These are phyloP conservation scores for Ceratobasidium sp. DNA, from an alignment of 1,284 basidiomycete species.

Conservation along the genomic window DNA sequence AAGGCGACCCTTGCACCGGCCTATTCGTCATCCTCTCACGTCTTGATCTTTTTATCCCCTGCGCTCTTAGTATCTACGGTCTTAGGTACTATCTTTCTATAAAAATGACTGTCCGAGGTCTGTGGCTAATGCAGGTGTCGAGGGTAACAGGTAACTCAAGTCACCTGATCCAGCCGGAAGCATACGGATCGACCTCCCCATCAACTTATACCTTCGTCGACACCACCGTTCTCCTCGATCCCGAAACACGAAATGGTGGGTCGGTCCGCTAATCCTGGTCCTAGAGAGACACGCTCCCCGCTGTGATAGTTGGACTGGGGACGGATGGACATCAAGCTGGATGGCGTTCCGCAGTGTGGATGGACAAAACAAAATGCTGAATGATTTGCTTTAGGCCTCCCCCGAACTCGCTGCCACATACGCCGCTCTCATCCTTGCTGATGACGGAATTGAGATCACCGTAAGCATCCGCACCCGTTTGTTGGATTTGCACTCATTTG, in stretches of 20 bases:
- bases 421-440: slow-evolving; percentile 94
- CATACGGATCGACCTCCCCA: slow-evolving; percentile 2
- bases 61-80: too few relatives aligned
- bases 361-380: slow-evolving; percentile 16
- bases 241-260: slow-evolving; percentile 33
- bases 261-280: too few relatives aligned
- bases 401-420: slow-evolving; percentile 86
- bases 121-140: not conserved
- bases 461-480: slow-evolving; percentile 61
- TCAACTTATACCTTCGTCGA: slow-evolving; percentile 30
- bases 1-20: too few relatives aligned
- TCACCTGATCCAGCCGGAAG: slow-evolving; percentile 26
- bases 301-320: not conserved
- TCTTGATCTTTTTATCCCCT: too few relatives aligned
- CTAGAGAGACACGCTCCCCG: not conserved
- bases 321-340: not conserved
- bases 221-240: slow-evolving; percentile 17
- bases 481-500: not conserved
- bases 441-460: slow-evolving; percentile 96
- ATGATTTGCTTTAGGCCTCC: slow-evolving; percentile 57
- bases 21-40: too few relatives aligned
- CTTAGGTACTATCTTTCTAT: too few relatives aligned
- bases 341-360: not conserved
- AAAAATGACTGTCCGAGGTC: too few relatives aligned
- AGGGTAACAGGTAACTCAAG: not conserved